A percentile compares a stretch with the other conserved stretches of the same genome.
Evolutionary conservation across 2,329 filamentous ascomycete species (phyloP).

Genomic region (Colletotrichum sublineola): DNA sequence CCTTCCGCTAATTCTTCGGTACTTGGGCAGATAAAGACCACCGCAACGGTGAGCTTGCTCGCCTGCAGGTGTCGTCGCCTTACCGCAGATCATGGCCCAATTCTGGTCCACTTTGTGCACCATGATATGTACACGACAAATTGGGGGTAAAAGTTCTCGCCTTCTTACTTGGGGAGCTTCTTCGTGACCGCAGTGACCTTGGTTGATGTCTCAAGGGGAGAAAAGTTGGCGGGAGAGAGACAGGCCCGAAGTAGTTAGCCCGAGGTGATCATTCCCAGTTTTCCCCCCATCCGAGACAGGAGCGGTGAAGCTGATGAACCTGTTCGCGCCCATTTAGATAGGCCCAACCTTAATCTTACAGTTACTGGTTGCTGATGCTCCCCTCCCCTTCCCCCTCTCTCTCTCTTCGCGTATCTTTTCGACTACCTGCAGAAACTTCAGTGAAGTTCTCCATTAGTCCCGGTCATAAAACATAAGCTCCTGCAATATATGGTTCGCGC

Average conservation of each 20-base stretch:
- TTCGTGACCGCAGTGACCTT: neutral
- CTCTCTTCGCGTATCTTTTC: neutral
- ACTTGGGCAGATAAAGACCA: neutral
- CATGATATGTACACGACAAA: neutral
- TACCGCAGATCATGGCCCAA: constrained; percentile 5
- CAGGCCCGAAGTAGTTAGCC: constrained; percentile 11
- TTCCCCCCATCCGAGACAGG: neutral
- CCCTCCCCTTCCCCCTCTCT: neutral
- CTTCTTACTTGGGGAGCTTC: constrained; percentile 15
- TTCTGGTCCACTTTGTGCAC: neutral
- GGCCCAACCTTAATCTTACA: constrained; percentile 4
- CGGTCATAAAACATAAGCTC: neutral
- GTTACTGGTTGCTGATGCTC: neutral
- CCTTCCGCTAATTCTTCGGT: constrained; percentile 2
- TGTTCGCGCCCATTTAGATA: neutral
- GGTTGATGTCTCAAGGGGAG: neutral
- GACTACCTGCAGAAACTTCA: neutral
- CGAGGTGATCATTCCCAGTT: neutral
- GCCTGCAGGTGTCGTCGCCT: neutral
- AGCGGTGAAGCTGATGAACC: constrained; percentile 14
- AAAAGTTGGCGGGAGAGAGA: no score
- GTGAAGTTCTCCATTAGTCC: neutral
- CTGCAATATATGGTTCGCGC: constrained; percentile 32
- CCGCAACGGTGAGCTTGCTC: neutral
- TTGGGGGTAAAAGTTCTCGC: neutral